Conservation (phyloP, 1,284 basidiomycete genomes). For the Phellopilus nigrolimitatus region DNA sequence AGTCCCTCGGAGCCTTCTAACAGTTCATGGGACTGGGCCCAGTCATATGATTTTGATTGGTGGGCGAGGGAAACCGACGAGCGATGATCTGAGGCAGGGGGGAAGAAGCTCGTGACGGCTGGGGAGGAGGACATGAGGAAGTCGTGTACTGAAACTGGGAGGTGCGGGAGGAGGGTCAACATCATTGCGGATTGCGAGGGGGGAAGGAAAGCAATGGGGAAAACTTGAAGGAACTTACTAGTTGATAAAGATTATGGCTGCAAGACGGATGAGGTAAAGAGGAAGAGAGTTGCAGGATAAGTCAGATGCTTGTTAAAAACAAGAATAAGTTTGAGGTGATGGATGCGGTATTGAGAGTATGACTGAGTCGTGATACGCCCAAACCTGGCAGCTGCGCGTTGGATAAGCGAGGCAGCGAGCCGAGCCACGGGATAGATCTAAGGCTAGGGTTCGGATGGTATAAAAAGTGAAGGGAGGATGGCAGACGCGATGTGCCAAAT, state of each 20-base stretch:
- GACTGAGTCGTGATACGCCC: conserved; percentile 25
- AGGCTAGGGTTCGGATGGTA: conserved; percentile 43
- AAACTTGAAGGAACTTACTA: conserved; percentile 9
- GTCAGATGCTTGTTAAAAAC: conserved; percentile 18
- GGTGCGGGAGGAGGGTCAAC: conserved; percentile 27
- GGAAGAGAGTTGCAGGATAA: conserved; percentile 8
- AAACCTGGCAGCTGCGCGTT: conserved; percentile 25
- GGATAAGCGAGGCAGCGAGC: conserved; percentile 25
- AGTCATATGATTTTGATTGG: conserved; percentile 37
- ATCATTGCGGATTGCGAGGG: neutral
- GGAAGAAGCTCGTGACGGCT: conserved; percentile 36
- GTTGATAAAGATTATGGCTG: conserved; percentile 18
- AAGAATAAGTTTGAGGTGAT: conserved; percentile 19
- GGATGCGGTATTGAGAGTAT: neutral
- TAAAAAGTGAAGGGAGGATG: conserved; percentile 42
- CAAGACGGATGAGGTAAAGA: conserved; percentile 7
- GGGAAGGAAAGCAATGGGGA: conserved; percentile 21
- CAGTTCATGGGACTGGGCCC: conserved; percentile 29
- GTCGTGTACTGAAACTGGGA: conserved; percentile 51
- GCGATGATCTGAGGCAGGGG: conserved; percentile 36
- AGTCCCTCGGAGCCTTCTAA: conserved; percentile 13
- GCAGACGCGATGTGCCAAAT: conserved; percentile 28
- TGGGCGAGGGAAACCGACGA: conserved; percentile 36
- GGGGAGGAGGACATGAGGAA: conserved; percentile 48
- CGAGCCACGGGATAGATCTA: conserved; percentile 33